Evolutionary conservation across 352 stramenopile species (phyloP), one percentile per base, ranked within the genome.

Genomic region (Pythium phragmitis): DNA sequence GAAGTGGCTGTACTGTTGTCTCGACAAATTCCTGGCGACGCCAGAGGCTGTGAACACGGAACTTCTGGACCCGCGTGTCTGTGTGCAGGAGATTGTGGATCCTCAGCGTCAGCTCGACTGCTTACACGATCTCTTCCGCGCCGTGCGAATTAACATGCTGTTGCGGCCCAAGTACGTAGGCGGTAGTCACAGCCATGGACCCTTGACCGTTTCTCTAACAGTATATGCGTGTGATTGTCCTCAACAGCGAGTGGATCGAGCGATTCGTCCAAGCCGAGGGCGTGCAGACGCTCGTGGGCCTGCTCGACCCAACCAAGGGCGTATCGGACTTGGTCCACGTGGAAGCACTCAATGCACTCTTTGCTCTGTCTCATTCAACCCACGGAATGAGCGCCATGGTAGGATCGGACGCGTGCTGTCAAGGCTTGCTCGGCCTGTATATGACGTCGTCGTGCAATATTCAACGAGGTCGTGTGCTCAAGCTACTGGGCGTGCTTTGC

Each of bases 1-100:
- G 26, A 90, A 92, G 74, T 92, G 83, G 83, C 75, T 82, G 52
- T 88, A 88, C 63, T 55, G 76, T n/a, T 87, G 80, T 62, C 54
- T 92, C 74, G 80, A 71, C 58, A 85, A 87, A 19, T 63, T 88
- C n/a, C 23, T 66, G 14, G 19, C 34, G 4, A 66, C 67, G 1
- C 46, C 50, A 2, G 78, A 73, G 12, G 80, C 39, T 3, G 58
- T 45, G 19, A 55, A 72, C 11, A 71, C 81, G 17, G 76, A 86
- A 30, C 85, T 79, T 62, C 59, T 92, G 0, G 73, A 86, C 33
- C 71, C 81, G 11, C 63, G 62, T 8, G 65, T 82, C 19, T 91
- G 80, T 30, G 74, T 89, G 8, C 63, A 80, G 12, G 70, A 87
- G 17, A 54, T 89, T 12, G 46, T 73, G 6, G 68, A 70, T 7